These are phyloP conservation scores for Hypoxylon rubiginosum DNA, from an alignment of 2,329 filamentous ascomycete species.

Conservation along the genomic window DNA sequence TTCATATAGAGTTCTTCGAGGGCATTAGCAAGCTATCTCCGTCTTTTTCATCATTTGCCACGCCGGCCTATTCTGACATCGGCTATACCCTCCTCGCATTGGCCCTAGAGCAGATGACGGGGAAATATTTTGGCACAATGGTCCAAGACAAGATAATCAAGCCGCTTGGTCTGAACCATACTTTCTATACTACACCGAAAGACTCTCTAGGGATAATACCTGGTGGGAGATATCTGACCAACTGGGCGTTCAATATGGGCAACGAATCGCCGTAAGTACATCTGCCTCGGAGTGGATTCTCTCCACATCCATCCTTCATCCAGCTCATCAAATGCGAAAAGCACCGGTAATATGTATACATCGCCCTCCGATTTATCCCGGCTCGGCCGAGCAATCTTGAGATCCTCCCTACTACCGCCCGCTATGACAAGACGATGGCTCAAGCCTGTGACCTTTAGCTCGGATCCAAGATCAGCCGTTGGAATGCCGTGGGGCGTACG, in stretches of 20 bases:
- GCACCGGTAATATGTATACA: conserved; percentile 53
- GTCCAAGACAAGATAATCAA: conserved; percentile 51
- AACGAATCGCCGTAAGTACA: conserved; percentile 50
- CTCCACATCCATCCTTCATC: not conserved
- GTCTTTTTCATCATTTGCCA: conserved; percentile 52
- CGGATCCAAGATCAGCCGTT: conserved; percentile 48
- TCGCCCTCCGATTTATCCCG: conserved; percentile 50
- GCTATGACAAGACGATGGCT: conserved; percentile 53
- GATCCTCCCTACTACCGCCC: conserved; percentile 50
- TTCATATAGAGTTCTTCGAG: conserved; percentile 48
- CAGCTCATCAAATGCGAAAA: conserved; percentile 23
- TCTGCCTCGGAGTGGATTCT: not conserved
- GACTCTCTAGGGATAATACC: conserved; percentile 55
- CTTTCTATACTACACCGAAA: conserved; percentile 51
- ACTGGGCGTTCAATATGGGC: conserved; percentile 52
- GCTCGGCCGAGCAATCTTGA: conserved; percentile 51
- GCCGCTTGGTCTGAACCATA: conserved; percentile 52
- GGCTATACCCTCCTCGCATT: conserved; percentile 56
- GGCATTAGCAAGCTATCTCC: conserved; percentile 50
- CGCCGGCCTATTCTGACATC: conserved; percentile 56
- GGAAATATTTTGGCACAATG: conserved; percentile 50
- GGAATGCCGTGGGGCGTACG: conserved; percentile 54
- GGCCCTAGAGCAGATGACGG: conserved; percentile 54
- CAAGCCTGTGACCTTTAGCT: conserved; percentile 50
- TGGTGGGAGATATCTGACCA: conserved; percentile 47